Conservation (phyloP, 2,329 filamentous ascomycete genomes). For the Xylaria sp. region DNA sequence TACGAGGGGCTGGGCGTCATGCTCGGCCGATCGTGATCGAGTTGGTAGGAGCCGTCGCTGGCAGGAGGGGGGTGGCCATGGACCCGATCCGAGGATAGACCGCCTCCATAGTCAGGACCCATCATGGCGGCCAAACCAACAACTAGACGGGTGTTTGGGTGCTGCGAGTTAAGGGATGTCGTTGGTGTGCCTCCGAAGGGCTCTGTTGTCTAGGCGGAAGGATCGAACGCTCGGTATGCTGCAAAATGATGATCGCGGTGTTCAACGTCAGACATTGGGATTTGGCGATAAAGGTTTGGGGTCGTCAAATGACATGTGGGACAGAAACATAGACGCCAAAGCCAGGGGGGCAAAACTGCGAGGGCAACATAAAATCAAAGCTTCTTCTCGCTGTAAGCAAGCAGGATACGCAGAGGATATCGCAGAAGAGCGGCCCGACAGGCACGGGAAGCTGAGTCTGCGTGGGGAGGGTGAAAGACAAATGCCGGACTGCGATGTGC, state of each 20-base stretch:
- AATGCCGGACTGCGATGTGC: conserved; percentile 33
- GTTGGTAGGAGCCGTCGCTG: conserved; percentile 47
- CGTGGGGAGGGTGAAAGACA: conserved; percentile 29
- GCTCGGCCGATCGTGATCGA: conserved; percentile 49
- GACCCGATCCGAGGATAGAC: conserved; percentile 50
- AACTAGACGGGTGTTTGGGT: conserved; percentile 31
- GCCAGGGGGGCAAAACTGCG: conserved; percentile 36
- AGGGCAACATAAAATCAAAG: conserved; percentile 19
- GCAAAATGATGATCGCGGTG: conserved; percentile 42
- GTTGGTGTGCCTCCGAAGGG: conserved; percentile 18
- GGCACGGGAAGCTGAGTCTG: conserved; percentile 22
- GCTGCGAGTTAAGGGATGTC: conserved; percentile 3
- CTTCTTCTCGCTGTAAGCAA: conserved; percentile 9
- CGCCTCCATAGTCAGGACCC: conserved; percentile 51
- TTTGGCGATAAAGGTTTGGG: conserved; percentile 39
- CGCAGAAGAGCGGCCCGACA: conserved; percentile 20
- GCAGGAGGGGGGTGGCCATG: conserved; percentile 47
- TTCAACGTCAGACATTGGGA: conserved; percentile 50
- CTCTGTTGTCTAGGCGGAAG: conserved; percentile 37
- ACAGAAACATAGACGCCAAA: conserved; percentile 40
- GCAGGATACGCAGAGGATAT: conserved; percentile 21
- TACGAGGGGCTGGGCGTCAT: conserved; percentile 51
- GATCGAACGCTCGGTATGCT: conserved; percentile 41
- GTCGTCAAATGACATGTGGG: conserved; percentile 40
- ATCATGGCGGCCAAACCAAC: conserved; percentile 48